Evolutionary conservation across 345 rosid species (phyloP), one percentile per base, ranked within the genome.

Genomic region (Salix koriyanagi): DNA sequence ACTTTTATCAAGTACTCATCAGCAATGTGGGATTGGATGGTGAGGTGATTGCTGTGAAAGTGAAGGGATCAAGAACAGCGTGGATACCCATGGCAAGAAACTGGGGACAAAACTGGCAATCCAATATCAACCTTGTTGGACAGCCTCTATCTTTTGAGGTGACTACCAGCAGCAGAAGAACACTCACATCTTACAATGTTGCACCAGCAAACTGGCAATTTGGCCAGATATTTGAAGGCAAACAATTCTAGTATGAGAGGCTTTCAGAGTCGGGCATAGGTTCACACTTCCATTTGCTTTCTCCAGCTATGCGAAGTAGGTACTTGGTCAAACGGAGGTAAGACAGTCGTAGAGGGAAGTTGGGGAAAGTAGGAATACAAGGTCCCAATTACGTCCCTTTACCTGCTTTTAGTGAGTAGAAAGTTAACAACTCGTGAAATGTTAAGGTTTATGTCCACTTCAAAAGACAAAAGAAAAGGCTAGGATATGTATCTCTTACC

Each of bases 51-150:
- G 96, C 88, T 10, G 89, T 92, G 84, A 92, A 94, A 81, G 92
- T 94, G 80, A 94, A 94, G 85, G 98, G 97, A 25, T 88, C 93
- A 62, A 90, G 34, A 86, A 94, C 98, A 58, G 97, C 96, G 73
- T 94, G 97, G 98, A 88, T 94, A 77, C 92, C 93, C 15, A 84
- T 92, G 98, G 97, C 96, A 52, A 92, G 97, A 81, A 92, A 94
- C 77, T 94, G 98, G 98, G 97, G 98, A 67, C 98, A 94, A 48
- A 32, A 34, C 37, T 71, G 76, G 76, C 80, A 77, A 76, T 82
- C 88, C 83, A 86, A 86, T 65, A 87, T 86, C 74, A 85, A 91
- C 79, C 92, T 94, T 66, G 83, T 62, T 37, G 97, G 96, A 61
- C 97, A 94, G 80, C 97, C 94, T 75, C 84, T 94, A 15, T 91